Conservation (phyloP, 2,329 filamentous ascomycete species). For the Colletotrichum melonis region DNA sequence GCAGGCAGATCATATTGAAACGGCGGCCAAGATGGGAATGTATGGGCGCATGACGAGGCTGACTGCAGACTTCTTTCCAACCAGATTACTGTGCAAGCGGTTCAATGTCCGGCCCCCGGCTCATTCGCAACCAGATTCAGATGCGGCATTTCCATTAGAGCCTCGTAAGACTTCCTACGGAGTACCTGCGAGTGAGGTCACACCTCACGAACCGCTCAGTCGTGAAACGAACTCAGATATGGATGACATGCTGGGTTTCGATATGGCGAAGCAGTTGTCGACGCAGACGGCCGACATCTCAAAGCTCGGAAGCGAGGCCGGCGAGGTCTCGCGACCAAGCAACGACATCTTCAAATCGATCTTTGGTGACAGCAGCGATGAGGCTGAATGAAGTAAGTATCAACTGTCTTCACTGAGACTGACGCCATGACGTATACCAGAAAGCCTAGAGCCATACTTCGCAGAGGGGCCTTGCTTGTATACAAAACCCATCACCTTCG, state of each 20-base stretch:
- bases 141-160: slow-evolving; percentile 18
- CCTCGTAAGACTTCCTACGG: not conserved
- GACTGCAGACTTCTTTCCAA: slow-evolving; percentile 79
- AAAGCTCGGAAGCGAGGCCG: slow-evolving; percentile 24
- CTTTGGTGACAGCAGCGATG: slow-evolving; percentile 88
- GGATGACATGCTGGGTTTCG: not conserved
- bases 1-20: slow-evolving; percentile 80
- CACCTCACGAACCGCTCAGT: not conserved
- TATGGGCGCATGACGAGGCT: slow-evolving; percentile 89
- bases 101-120: slow-evolving; percentile 87
- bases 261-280: not conserved
- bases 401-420: not conserved
- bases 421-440: not conserved
- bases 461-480: not conserved
- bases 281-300: not conserved
- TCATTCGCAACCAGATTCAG: slow-evolving; percentile 70
- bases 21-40: slow-evolving; percentile 91
- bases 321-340: slow-evolving; percentile 9
- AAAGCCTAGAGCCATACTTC: too few relatives aligned
- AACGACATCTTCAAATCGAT: slow-evolving; percentile 82
- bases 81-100: slow-evolving; percentile 89
- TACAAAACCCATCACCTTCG: not conserved
- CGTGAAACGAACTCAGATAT: not conserved
- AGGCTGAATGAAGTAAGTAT: slow-evolving; percentile 46
- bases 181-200: not conserved